Conservation (phyloP, 2,329 filamentous ascomycete genomes). For the Aureobasidium vineae region DNA sequence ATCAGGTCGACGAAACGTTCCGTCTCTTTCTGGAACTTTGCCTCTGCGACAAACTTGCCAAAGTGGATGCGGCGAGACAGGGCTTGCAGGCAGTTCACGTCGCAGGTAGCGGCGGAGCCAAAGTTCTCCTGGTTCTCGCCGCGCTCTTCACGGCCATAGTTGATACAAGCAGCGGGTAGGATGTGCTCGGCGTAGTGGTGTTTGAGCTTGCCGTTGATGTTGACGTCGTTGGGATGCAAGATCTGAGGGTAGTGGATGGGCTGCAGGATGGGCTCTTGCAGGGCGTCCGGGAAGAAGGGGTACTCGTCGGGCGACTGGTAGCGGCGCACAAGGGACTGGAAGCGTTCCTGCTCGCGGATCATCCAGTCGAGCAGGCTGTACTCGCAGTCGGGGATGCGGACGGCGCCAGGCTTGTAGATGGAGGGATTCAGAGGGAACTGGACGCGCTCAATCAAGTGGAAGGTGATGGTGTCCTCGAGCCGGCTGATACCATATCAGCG, state of each 20-base stretch:
- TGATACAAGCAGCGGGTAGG: conserved; percentile 77
- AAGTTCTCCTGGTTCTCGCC: conserved; percentile 93
- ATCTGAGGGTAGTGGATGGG: conserved; percentile 85
- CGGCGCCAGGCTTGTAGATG: conserved; percentile 79
- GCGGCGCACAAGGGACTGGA: conserved; percentile 90
- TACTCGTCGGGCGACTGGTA: conserved; percentile 97
- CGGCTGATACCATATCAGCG: conserved; percentile 59
- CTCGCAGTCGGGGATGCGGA: conserved; percentile 68
- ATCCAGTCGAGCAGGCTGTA: conserved; percentile 94
- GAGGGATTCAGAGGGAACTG: conserved; percentile 90
- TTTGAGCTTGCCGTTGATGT: conserved; percentile 86
- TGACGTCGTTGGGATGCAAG: conserved; percentile 83
- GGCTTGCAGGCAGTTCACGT: conserved; percentile 86
- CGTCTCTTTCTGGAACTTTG: conserved; percentile 82
- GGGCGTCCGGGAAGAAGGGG: conserved; percentile 84
- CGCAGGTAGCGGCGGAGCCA: conserved; percentile 84
- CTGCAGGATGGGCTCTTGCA: conserved; percentile 79
- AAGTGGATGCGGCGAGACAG: conserved; percentile 91
- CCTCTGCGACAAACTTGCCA: conserved; percentile 97
- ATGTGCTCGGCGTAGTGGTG: conserved; percentile 78
- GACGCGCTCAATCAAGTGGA: conserved; percentile 94
- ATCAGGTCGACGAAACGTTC: conserved; percentile 82
- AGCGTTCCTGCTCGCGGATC: conserved; percentile 79
- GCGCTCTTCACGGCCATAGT: conserved; percentile 73
- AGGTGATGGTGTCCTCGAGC: conserved; percentile 95